Base-by-base conservation (phyloP, 805 yeast species). In the Zygosaccharomyces pseudorouxii region DNA sequence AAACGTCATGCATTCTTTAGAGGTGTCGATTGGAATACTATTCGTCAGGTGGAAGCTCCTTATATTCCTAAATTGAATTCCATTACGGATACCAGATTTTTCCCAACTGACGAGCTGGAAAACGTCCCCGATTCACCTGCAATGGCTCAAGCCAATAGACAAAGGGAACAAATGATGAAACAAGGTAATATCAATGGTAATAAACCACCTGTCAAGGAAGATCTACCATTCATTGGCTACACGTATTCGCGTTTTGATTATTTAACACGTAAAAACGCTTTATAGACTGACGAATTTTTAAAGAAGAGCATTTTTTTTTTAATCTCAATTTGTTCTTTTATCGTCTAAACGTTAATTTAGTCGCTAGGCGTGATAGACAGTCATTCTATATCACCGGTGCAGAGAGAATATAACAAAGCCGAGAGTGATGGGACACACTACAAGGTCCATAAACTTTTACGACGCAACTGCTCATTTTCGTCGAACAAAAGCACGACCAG, bases 61-160 rank as follows among this genome's bases (percentile, higher is more conserved):
- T 89, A 89, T 60, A 86, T 93, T 56, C 96, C 99, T 22, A 86
- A 89, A 63, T 76, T 93, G 63, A 80, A 89, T 57, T 85, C 95
- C 10, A 85, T 92, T 52, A 92, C 98, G 5, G 99, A 93, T 67
- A 93, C 99, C 0, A 77, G 97, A 58, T 92, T 92, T 74, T 93
- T 93, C 89, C 98, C 99, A 37, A 89, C 96, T 1, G 98, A 92
- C 65, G 99, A 92, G 64, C 74, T 92, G 60, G 97, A 92, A 67
- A 88, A 87, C 60, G 89, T 92, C 45, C 96, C 98, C 2, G 97
- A 90, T 60, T 81, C 88, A 40, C 96, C 96, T 10, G 84, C 83
- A 4, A 72, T 78, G 63, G 75, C 78, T 63, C 76, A 74, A 63
- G 89, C 89, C 27, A 84, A 83, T 57, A 77, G 78, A 58, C 84